Evolutionary conservation across 2,329 filamentous ascomycete genomes (phyloP).

Genomic region (Diplocarpon rosae): DNA sequence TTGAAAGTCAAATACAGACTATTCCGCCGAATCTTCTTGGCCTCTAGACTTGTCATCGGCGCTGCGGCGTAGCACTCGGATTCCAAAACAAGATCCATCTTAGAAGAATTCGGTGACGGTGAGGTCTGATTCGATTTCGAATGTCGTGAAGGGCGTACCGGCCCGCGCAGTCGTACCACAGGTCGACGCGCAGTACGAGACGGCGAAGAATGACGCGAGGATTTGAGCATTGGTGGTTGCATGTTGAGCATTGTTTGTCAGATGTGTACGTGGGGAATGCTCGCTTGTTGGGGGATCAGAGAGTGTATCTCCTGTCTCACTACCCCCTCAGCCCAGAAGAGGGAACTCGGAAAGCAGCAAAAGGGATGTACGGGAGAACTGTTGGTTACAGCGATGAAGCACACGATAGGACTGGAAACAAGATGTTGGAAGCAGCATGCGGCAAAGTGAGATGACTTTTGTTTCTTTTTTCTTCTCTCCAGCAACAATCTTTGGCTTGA

Average conservation of each 20-base stretch:
- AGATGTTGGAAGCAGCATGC: conserved; percentile 7
- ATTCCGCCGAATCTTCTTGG: conserved; percentile 14
- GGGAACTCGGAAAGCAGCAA: neutral
- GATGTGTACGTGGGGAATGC: neutral
- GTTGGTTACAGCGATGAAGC: neutral
- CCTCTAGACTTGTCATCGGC: conserved; percentile 6
- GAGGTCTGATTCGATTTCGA: conserved; percentile 4
- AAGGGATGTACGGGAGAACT: neutral
- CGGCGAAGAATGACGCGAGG: conserved; percentile 3
- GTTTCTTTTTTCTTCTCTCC: conserved; percentile 4
- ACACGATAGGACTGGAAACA: conserved; percentile 2
- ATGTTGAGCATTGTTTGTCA: conserved; percentile 7
- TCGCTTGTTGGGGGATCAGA: conserved; percentile 1
- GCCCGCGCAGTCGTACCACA: conserved; percentile 3
- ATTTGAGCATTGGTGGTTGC: conserved; percentile 10
- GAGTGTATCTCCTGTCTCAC: neutral
- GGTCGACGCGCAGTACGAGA: conserved; percentile 2
- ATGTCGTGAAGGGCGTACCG: neutral
- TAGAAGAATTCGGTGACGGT: neutral
- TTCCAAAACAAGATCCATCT: conserved; percentile 2
- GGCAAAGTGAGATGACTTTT: conserved; percentile 1
- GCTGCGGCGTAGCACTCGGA: neutral
- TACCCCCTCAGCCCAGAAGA: too few species aligned
- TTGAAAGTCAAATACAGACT: conserved; percentile 22
- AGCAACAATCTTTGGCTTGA: conserved; percentile 4